A percentile compares a stretch with the other conserved stretches of the same genome.
Conservation (phyloP, 2,329 filamentous ascomycete genomes). For the Aureobasidium namibiae region DNA sequence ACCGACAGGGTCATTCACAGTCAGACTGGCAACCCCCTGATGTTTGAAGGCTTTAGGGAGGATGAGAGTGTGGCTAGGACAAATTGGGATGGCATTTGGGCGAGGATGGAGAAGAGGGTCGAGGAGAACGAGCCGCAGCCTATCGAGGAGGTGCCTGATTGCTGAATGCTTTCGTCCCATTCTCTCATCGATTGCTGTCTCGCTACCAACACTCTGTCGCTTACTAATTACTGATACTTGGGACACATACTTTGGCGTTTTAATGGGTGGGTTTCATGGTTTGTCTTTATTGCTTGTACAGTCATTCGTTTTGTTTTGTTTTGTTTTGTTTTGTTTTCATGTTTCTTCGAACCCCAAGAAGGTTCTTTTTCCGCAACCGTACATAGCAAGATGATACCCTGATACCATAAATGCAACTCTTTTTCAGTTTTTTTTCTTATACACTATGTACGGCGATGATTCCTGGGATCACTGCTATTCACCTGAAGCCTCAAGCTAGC, state of each 20-base stretch:
- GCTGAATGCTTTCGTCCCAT: not conserved
- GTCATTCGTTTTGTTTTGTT: not conserved
- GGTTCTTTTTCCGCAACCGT: not conserved
- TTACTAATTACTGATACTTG: no score
- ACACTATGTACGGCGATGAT: no score
- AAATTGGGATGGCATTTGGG: constrained; percentile 6
- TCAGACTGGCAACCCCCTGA: not conserved
- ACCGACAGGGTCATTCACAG: not conserved
- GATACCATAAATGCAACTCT: not conserved
- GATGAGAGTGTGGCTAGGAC: not conserved
- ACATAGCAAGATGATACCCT: not conserved
- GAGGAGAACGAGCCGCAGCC: not conserved
- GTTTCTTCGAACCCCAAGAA: no score
- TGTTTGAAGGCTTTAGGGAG: constrained; percentile 5
- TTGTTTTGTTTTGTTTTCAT: not conserved
- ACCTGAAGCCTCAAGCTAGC: no score
- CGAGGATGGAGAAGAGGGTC: constrained; percentile 2
- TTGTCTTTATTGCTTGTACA: no score
- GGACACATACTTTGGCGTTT: no score
- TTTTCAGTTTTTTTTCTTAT: not conserved
- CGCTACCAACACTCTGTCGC: no score
- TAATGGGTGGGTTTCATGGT: no score
- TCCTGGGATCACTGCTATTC: no score
- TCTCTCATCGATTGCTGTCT: not conserved
- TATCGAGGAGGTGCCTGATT: constrained; percentile 3